Conservation (phyloP, 1,284 basidiomycete species). For the Marasmius fiardii region DNA sequence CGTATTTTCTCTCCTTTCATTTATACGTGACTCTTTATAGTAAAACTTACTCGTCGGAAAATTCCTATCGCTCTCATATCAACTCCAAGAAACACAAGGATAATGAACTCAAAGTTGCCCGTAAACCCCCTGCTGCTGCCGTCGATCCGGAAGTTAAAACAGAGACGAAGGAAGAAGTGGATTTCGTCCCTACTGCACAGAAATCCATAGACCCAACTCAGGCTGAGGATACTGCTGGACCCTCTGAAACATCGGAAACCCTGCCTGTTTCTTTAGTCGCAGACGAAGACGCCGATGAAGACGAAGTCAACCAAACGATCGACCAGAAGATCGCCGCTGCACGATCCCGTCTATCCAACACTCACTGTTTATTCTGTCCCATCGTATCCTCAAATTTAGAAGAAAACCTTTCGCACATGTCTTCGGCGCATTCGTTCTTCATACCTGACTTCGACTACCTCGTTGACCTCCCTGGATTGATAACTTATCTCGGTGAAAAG, state of each 20-base stretch:
- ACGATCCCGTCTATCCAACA: constrained; percentile 57
- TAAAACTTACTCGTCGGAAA: constrained; percentile 88
- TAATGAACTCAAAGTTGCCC: constrained; percentile 55
- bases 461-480: constrained; percentile 78
- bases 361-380: constrained; percentile 88
- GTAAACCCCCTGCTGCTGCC: constrained; percentile 17
- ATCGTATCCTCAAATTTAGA: constrained; percentile 50
- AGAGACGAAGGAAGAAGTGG: constrained; percentile 6
- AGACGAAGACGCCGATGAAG: constrained; percentile 44
- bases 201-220: background rate
- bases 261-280: constrained; percentile 21
- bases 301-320: constrained; percentile 55
- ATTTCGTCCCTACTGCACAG: background rate
- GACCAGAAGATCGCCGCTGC: constrained; percentile 79
- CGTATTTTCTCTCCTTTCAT: constrained; percentile 4
- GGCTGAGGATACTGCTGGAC: constrained; percentile 5
- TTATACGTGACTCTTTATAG: constrained; percentile 37
- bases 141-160: constrained; percentile 8
- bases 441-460: constrained; percentile 94
- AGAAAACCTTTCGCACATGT: constrained; percentile 87
- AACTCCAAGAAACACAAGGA: constrained; percentile 92
- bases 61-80: constrained; percentile 86
- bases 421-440: constrained; percentile 87
- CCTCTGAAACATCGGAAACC: constrained; percentile 8
- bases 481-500: constrained; percentile 91